phyloP scores from a whole-genome alignment of 768 basidiomycete species.

The Pseudohyphozyma bogoriensis region DNA sequence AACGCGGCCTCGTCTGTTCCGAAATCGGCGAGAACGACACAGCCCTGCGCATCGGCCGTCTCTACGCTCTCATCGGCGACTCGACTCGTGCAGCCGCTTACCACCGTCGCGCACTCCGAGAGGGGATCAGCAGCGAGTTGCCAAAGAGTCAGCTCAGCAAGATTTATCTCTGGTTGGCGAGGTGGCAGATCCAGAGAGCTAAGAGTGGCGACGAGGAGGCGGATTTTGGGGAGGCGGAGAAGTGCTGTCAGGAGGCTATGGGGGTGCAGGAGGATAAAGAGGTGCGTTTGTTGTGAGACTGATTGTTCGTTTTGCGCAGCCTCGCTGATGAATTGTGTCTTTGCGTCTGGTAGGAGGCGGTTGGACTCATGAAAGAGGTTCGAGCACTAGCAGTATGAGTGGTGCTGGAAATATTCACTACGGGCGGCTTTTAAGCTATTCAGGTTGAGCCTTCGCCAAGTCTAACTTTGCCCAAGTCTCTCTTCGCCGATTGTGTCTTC shows the following conservation, averaged over 20 bases:
- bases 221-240: constrained; percentile 16
- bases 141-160: constrained; percentile 3
- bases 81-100: constrained; percentile 60
- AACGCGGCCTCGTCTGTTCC: constrained; percentile 56
- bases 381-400: too few species aligned
- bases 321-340: background rate
- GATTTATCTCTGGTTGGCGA: constrained; percentile 20
- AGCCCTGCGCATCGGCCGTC: constrained; percentile 56
- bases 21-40: constrained; percentile 29
- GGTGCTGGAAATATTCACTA: too few species aligned
- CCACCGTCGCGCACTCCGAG: constrained; percentile 54
- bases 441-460: too few species aligned
- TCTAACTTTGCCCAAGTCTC: too few species aligned
- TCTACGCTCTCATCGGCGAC: constrained; percentile 60
- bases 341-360: background rate
- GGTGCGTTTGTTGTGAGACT: background rate
- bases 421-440: too few species aligned
- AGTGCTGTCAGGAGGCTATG: constrained; percentile 9
- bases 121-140: constrained; percentile 7
- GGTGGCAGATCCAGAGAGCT: constrained; percentile 19
- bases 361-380: too few species aligned
- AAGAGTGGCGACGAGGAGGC: background rate
- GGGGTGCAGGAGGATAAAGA: constrained; percentile 21
- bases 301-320: too few species aligned
- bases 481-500: too few species aligned